Conservation (phyloP, 1,139 yeast genomes). For the Pneumocystis murina region DNA sequence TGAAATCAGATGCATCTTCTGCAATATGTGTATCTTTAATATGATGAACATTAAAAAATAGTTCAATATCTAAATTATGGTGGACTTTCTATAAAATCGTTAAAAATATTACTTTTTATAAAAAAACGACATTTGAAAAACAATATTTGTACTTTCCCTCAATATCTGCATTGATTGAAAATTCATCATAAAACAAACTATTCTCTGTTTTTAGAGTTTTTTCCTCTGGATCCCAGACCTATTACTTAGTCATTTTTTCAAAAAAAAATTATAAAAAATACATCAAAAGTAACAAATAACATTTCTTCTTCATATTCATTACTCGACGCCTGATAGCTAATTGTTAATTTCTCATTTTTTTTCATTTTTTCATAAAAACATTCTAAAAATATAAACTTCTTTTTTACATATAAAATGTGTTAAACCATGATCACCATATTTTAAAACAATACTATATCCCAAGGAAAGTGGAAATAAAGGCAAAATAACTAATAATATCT, state of each 20-base stretch:
- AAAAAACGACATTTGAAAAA: conserved; percentile 69
- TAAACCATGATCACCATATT: background rate
- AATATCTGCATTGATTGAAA: conserved; percentile 45
- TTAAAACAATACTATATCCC: background rate
- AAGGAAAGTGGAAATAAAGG: background rate
- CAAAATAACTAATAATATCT: background rate
- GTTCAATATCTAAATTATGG: conserved; percentile 63
- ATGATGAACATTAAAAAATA: conserved; percentile 89
- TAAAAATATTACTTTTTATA: background rate
- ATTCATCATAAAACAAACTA: conserved; percentile 67
- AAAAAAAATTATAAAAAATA: background rate
- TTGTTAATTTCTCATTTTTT: conserved; percentile 71
- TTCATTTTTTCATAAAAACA: conserved; percentile 79
- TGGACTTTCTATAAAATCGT: conserved; percentile 14
- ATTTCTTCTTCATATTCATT: conserved; percentile 33
- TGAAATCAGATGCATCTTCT: background rate
- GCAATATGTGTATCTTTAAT: conserved; percentile 38
- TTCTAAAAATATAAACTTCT: conserved; percentile 19
- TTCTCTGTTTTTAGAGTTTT: conserved; percentile 35
- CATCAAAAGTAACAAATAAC: conserved; percentile 42
- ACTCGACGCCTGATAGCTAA: conserved; percentile 87
- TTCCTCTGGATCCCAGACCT: conserved; percentile 43
- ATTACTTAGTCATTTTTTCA: conserved; percentile 5
- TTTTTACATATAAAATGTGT: background rate
- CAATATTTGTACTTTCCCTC: conserved; percentile 77